These are phyloP conservation scores for Aspergillus ruber DNA, from an alignment of 2,329 filamentous ascomycete genomes.

Conservation along the genomic window DNA sequence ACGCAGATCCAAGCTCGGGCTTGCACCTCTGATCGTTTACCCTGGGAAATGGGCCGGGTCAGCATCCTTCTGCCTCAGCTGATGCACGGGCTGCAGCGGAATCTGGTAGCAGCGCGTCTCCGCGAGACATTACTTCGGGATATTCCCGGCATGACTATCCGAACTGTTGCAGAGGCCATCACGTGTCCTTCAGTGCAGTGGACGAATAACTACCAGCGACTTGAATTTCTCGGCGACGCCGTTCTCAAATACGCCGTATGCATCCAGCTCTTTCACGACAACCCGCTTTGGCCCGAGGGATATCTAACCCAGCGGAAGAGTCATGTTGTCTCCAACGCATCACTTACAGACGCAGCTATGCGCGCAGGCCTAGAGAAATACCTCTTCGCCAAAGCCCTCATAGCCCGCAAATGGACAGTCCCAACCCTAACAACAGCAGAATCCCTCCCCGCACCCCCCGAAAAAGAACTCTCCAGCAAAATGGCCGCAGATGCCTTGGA, in stretches of 20 bases:
- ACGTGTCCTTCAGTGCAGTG: constrained; percentile 58
- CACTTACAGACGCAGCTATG: constrained; percentile 61
- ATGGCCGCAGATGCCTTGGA: constrained; percentile 83
- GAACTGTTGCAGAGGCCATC: constrained; percentile 62
- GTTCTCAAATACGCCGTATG: constrained; percentile 70
- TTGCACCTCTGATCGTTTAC: too few species aligned
- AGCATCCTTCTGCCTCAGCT: too few species aligned
- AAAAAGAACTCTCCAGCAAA: constrained; percentile 61
- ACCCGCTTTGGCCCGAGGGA: constrained; percentile 68
- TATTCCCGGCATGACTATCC: constrained; percentile 49
- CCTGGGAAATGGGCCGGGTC: too few species aligned
- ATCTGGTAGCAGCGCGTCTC: constrained; percentile 48
- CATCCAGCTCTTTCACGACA: constrained; percentile 55
- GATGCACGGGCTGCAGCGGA: too few species aligned
- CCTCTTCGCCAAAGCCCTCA: constrained; percentile 64
- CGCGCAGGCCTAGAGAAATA: constrained; percentile 62
- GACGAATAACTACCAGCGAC: constrained; percentile 65
- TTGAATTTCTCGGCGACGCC: constrained; percentile 83
- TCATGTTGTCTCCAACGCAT: constrained; percentile 64
- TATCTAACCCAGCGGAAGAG: constrained; percentile 65
- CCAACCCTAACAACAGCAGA: constrained; percentile 48
- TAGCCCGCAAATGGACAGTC: constrained; percentile 65
- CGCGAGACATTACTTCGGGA: constrained; percentile 48
- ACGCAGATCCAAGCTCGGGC: too few species aligned
- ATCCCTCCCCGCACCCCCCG: constrained; percentile 6